A percentile compares a stretch with the other conserved stretches of the same genome.
phyloP scores from a whole-genome alignment of 768 basidiomycete species.

The Obba rivulosa region DNA sequence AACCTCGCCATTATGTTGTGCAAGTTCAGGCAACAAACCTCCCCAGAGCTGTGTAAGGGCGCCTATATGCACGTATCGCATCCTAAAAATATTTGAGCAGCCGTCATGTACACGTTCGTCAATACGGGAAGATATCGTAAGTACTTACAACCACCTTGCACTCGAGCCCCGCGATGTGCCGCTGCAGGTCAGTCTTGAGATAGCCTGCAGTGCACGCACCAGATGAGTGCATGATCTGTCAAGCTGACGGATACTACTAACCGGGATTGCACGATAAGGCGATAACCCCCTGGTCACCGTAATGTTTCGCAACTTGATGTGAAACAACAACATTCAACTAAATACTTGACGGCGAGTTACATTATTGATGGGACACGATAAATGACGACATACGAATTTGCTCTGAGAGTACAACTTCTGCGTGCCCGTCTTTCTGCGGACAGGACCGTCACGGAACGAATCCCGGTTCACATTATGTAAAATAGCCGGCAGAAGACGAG shows the following conservation, averaged over 20 bases:
- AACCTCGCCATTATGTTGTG: constrained; percentile 38
- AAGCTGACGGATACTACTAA: neutral
- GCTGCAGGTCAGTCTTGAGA: constrained; percentile 12
- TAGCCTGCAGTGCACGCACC: neutral
- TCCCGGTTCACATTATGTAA: constrained; percentile 7
- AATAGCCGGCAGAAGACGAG: constrained; percentile 7
- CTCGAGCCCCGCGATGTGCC: constrained; percentile 1
- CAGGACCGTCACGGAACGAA: constrained; percentile 15
- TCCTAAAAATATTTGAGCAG: neutral
- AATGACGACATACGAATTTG: constrained; percentile 32
- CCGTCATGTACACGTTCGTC: neutral
- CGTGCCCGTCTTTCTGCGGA: constrained; percentile 1
- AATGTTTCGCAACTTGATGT: constrained; percentile 38
- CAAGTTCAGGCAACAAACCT: constrained; percentile 33
- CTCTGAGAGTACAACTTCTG: constrained; percentile 18
- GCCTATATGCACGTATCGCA: constrained; percentile 19
- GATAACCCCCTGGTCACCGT: constrained; percentile 36
- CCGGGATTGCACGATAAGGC: constrained; percentile 40
- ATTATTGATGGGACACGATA: neutral
- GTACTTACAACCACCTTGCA: no score
- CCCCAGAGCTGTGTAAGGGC: constrained; percentile 28
- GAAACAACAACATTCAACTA: constrained; percentile 32
- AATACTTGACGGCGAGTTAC: neutral
- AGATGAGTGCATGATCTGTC: neutral
- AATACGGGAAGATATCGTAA: constrained; percentile 3